Evolutionary conservation across 345 rosid species (phyloP).

Genomic region (Zanthoxylum bungeanum): DNA sequence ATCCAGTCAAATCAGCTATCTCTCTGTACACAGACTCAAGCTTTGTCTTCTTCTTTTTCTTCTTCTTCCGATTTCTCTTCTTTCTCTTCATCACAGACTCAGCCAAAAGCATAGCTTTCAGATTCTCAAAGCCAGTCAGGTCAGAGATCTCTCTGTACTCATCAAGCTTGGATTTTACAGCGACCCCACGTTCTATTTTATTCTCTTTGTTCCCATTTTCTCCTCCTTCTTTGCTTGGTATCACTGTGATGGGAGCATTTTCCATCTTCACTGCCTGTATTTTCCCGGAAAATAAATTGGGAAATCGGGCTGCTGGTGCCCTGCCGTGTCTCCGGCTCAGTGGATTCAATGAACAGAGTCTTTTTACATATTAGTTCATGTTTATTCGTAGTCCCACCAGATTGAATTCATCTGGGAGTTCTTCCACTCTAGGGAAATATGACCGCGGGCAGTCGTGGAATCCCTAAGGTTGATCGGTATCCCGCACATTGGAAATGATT

Average conservation of each 20-base stretch:
- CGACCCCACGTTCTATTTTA: not conserved
- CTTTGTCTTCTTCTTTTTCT: not conserved
- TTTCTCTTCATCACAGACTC: slow-evolving; percentile 13
- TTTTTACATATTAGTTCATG: no score
- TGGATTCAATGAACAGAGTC: no score
- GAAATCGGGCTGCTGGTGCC: not conserved
- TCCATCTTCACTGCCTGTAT: slow-evolving; percentile 1
- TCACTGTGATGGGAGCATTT: no score
- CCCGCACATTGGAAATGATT: no score
- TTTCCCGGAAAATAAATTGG: not conserved
- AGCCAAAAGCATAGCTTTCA: slow-evolving; percentile 11
- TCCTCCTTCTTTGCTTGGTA: no score
- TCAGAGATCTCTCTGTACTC: slow-evolving; percentile 13
- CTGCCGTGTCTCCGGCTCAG: no score
- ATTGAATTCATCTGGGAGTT: no score
- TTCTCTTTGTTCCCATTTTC: not conserved
- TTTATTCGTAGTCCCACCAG: no score
- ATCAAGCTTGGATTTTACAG: slow-evolving; percentile 12
- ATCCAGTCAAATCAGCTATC: slow-evolving; percentile 5
- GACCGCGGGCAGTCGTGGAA: no score
- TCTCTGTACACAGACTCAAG: not conserved
- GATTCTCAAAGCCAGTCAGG: slow-evolving; percentile 8
- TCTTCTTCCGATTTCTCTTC: slow-evolving; percentile 8
- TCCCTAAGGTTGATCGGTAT: no score
- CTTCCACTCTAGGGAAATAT: no score